phyloP scores from a whole-genome alignment of 192 early-diverging fungal genomes.

The Ambispora gerdemannii region DNA sequence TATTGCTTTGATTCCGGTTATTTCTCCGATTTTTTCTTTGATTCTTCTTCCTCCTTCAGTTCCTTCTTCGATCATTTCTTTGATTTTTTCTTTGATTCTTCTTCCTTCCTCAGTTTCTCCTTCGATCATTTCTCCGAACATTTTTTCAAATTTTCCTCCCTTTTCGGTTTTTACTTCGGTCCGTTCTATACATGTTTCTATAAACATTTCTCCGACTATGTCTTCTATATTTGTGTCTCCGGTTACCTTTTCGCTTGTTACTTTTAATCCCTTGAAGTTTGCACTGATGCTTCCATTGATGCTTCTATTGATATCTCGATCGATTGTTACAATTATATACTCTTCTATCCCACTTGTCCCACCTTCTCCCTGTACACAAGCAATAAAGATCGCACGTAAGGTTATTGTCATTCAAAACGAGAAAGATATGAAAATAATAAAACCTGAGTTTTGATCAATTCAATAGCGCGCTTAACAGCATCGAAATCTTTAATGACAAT shows the following conservation, averaged over 20 bases:
- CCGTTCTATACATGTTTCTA: not conserved
- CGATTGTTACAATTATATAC: too few species aligned
- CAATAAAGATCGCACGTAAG: not conserved
- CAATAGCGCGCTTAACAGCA: not conserved
- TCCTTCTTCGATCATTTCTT: not conserved
- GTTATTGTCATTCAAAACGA: not conserved
- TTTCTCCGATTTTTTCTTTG: not conserved
- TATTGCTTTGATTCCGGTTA: not conserved
- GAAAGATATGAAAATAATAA: not conserved
- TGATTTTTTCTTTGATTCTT: not conserved
- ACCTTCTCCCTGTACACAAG: slow-evolving; percentile 20
- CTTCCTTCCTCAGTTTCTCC: not conserved
- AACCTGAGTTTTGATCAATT: slow-evolving; percentile 16
- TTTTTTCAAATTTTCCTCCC: not conserved
- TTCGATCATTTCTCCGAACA: not conserved
- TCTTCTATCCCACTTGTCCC: too few species aligned
- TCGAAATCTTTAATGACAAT: not conserved
- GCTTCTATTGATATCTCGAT: too few species aligned
- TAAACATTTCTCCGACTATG: too few species aligned
- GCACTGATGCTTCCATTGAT: too few species aligned
- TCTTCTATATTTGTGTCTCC: too few species aligned
- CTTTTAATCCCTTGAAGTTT: too few species aligned
- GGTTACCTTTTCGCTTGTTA: too few species aligned
- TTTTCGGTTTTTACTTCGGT: not conserved
- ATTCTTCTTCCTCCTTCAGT: not conserved